Evolutionary conservation across 2,329 filamentous ascomycete species (phyloP), one percentile per base, ranked within the genome.

Genomic region (Corinectria fuckeliana): DNA sequence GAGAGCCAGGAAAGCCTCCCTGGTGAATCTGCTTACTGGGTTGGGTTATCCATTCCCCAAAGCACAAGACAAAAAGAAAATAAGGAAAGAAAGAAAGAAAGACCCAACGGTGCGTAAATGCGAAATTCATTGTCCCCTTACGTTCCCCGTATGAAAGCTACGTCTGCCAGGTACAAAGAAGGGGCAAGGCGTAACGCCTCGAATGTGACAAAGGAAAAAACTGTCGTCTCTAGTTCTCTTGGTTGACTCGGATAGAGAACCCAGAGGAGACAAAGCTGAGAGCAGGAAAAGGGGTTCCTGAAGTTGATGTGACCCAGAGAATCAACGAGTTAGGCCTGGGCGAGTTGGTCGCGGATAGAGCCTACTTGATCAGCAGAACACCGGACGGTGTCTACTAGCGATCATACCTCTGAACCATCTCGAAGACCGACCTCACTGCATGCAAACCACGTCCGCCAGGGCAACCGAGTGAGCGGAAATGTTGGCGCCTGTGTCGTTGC

Each of bases 401-500:
- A 14, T 20, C 18, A 23, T 6, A 3, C 21, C 21, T 30, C 18
- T 16, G 10, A 3, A 36, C 3, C 14, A 20, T 25, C 38, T 23
- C 21, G 11, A 23, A 7, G 21, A 20, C 4, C 10, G 25, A 14
- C 32, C 47, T 48, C 65, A 81, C 69, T 78, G 76, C 80, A 83
- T 82, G 68, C 81, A 77, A 59, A 83, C 71, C 2, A 84, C 81
- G 56, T 82, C 79, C 2, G 80, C 77, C 69, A 80, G 72, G 36
- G 77, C 71, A 20, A 84, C 73, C 6, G 78, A 78, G 55, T 78
- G 79, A 2, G 79, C 76, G 23, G 77, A 75, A 44, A 82, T 79
- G 53, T 76, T 78, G 42, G 71, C 68, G 13, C 80, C 81, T 2
- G 74, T 78, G 34, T 86, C 83, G 62, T 85, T 83, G 28, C 83